These are phyloP conservation scores for Rubia tinctorum DNA, from an alignment of 305 asterid species.

Conservation along the genomic window DNA sequence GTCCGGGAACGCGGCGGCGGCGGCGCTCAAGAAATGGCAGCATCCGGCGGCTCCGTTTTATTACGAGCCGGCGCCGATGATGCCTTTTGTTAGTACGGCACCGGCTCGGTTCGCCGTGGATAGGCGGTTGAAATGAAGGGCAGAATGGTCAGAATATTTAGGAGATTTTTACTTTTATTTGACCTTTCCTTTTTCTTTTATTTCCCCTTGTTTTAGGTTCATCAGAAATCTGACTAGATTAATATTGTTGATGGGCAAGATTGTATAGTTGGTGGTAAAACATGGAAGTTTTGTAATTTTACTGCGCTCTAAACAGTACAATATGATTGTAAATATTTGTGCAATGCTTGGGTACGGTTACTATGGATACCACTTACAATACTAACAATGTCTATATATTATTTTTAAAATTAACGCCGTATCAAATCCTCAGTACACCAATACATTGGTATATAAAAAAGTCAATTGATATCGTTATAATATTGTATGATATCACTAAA, in stretches of 20 bases:
- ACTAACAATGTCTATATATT: too few species aligned
- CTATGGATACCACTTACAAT: too few species aligned
- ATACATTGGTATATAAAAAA: too few species aligned
- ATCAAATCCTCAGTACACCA: too few species aligned
- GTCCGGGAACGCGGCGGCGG: constrained; percentile 26
- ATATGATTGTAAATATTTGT: background rate
- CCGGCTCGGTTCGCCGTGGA: constrained; percentile 31
- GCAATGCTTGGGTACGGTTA: too few species aligned
- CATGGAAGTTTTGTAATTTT: background rate
- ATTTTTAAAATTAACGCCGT: too few species aligned
- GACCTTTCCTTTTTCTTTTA: background rate
- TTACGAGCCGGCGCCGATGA: constrained; percentile 56
- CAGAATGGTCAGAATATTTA: background rate
- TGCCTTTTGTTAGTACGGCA: constrained; percentile 45
- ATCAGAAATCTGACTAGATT: constrained; percentile 13
- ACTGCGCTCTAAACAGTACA: background rate
- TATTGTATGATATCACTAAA: too few species aligned
- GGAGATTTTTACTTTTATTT: background rate
- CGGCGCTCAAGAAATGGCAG: constrained; percentile 64
- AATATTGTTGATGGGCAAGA: background rate
- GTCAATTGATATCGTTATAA: too few species aligned
- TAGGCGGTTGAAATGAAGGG: constrained; percentile 27
- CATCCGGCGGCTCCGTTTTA: constrained; percentile 92
- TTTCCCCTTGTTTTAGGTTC: background rate
- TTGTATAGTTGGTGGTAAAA: background rate